Conservation (phyloP, 1,139 yeast genomes). For the Pichia sp. region DNA sequence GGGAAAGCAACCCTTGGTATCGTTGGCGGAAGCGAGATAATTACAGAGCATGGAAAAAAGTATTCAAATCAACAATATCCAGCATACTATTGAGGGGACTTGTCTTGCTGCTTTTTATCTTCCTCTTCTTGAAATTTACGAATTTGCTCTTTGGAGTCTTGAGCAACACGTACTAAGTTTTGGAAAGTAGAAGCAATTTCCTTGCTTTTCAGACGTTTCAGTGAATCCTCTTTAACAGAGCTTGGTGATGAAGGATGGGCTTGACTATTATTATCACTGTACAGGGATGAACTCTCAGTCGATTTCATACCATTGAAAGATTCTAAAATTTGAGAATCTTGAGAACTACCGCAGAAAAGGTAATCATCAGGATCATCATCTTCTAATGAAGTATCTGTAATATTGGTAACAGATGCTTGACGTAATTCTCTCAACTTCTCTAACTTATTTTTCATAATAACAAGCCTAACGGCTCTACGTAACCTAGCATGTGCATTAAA, state of each 20-base stretch:
- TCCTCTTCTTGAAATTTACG: conserved; percentile 22
- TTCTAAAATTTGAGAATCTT: conserved; percentile 20
- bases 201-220: conserved; percentile 19
- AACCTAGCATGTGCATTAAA: conserved; percentile 83
- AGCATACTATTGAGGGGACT: not conserved
- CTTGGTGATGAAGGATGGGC: not conserved
- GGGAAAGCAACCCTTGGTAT: too few species aligned
- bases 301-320: conserved; percentile 17
- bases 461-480: conserved; percentile 59
- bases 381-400: conserved; percentile 14
- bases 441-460: conserved; percentile 27
- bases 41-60: not conserved
- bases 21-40: too few species aligned
- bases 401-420: conserved; percentile 12
- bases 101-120: conserved; percentile 8
- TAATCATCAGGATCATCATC: conserved; percentile 27
- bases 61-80: not conserved
- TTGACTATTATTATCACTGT: too few species aligned
- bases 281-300: not conserved
- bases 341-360: conserved; percentile 21
- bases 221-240: not conserved
- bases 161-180: conserved; percentile 26
- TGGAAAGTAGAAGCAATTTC: conserved; percentile 27
- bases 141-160: conserved; percentile 26
- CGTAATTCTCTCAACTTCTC: conserved; percentile 25